phyloP scores from a whole-genome alignment of 441 rosid species.

The Euphorbia schlechtendalii region DNA sequence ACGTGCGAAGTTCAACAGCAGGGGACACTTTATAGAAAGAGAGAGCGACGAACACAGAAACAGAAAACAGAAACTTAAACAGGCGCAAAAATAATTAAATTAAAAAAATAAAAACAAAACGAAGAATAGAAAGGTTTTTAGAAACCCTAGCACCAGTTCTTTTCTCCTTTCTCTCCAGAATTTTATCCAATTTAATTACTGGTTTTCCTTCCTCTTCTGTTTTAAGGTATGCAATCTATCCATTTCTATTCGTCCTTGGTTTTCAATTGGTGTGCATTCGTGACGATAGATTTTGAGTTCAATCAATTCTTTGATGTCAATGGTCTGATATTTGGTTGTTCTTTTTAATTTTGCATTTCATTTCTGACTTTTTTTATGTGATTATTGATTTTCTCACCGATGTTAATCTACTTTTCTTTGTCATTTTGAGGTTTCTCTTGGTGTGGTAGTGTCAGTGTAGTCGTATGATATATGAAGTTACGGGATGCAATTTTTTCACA shows the following conservation, averaged over 20 bases:
- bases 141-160: slow-evolving; percentile 23
- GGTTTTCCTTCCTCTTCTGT: not conserved
- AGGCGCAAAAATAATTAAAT: not conserved
- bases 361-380: not conserved
- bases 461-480: not conserved
- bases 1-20: slow-evolving; percentile 28
- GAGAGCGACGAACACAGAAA: slow-evolving; percentile 13
- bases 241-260: not conserved
- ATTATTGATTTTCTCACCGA: not conserved
- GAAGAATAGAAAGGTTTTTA: not conserved
- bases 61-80: not conserved
- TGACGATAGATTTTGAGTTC: slow-evolving; percentile 3
- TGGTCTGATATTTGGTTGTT: not conserved
- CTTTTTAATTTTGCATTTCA: not conserved
- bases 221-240: slow-evolving; percentile 15
- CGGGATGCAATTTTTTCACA: not conserved
- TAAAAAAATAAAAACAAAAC: not conserved
- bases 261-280: slow-evolving; percentile 3
- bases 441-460: not conserved
- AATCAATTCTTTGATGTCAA: not conserved
- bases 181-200: not conserved
- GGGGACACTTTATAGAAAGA: slow-evolving; percentile 18
- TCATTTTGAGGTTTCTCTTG: not conserved
- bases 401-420: not conserved
- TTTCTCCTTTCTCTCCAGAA: not conserved